Conservation (phyloP, 2,329 filamentous ascomycete species). For the Corniculantispora saksenae region DNA sequence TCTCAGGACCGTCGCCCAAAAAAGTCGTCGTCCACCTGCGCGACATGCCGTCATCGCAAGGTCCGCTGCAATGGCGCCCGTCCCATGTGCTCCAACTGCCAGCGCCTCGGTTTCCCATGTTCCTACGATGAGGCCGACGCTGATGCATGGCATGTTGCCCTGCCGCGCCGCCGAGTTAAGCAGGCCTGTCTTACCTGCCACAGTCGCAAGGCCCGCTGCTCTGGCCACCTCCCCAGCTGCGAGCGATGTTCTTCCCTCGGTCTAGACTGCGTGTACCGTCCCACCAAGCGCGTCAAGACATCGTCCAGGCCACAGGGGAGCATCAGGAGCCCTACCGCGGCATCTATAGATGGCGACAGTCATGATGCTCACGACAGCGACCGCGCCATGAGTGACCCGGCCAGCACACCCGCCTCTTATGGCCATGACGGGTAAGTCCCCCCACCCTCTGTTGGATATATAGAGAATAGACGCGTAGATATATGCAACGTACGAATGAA, state of each 20-base stretch:
- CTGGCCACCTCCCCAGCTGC: slow-evolving; percentile 57
- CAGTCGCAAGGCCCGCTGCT: slow-evolving; percentile 59
- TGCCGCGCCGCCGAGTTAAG: slow-evolving; percentile 55
- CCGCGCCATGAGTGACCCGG: slow-evolving; percentile 35
- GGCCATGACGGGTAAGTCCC: slow-evolving; percentile 37
- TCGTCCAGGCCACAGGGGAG: slow-evolving; percentile 27
- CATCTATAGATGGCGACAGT: slow-evolving; percentile 34
- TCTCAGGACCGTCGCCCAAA: slow-evolving; percentile 36
- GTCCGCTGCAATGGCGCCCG: slow-evolving; percentile 59
- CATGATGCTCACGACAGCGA: slow-evolving; percentile 39
- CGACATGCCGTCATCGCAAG: slow-evolving; percentile 57
- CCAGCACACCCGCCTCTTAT: slow-evolving; percentile 37
- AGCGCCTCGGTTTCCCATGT: slow-evolving; percentile 58
- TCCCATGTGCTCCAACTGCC: slow-evolving; percentile 58
- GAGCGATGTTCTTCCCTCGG: slow-evolving; percentile 52
- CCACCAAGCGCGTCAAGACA: slow-evolving; percentile 44
- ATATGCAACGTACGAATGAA: too few species aligned
- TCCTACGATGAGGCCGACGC: slow-evolving; percentile 53
- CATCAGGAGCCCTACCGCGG: slow-evolving; percentile 33
- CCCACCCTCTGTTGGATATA: not conserved
- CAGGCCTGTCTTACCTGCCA: slow-evolving; percentile 61
- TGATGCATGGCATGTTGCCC: slow-evolving; percentile 43
- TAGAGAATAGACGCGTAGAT: not conserved
- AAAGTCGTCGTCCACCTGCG: slow-evolving; percentile 51
- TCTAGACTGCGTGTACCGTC: slow-evolving; percentile 57